Base-by-base conservation (phyloP, 2,329 filamentous ascomycete genomes). In the Daldinia eschscholtzii region DNA sequence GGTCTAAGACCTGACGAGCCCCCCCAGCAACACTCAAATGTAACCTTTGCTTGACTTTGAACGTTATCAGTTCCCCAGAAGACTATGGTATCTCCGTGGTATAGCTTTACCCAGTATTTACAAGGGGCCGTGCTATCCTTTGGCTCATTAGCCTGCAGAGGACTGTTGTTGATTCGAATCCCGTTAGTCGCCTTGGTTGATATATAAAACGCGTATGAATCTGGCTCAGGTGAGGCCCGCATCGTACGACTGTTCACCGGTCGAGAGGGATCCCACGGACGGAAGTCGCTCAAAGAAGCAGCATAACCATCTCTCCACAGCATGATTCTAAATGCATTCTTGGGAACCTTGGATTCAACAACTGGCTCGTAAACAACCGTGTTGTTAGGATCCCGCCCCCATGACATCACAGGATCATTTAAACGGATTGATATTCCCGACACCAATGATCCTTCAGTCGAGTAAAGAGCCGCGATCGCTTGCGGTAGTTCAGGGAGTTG, bases 151-250 rank as follows among this genome's bases (percentile, higher is more conserved):
- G 89, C 87, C 1, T 79, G 82, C 26, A 98, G 81, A 44, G 84
- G 83, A n/a, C 88, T 85, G 30, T 88, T 89, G 75, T 98, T 98
- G 76, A 98, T 85, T 72, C 83, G 86, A 69, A 98, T 93, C 20
- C 93, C 93, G 30, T 85, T 84, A 6, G 89, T 91, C 3, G 93
- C 91, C 74, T 94, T 93, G 3, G 93, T 97, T 0, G 91, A 91
- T 57, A 98, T 89, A 76, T 89, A 91, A 68, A 94, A 91, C 3
- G 88, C 86, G 73, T 90, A 90, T 1, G 90, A 83, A 12, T 88
- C 86, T 1, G 85, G 79, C 48, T 74, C 74, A 20, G 74, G 75
- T 12, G 73, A 76, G 41, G 73, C 69, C 26, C 75, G 74, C 62
- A 74, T 79, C 68, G 64, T 84, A 79, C 15, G 80, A 74, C 56